A percentile compares a stretch with the other conserved stretches of the same genome.
These are phyloP conservation scores for Pulicaria dysenterica DNA, from an alignment of 129 eudicot genomes.

Conservation along the genomic window DNA sequence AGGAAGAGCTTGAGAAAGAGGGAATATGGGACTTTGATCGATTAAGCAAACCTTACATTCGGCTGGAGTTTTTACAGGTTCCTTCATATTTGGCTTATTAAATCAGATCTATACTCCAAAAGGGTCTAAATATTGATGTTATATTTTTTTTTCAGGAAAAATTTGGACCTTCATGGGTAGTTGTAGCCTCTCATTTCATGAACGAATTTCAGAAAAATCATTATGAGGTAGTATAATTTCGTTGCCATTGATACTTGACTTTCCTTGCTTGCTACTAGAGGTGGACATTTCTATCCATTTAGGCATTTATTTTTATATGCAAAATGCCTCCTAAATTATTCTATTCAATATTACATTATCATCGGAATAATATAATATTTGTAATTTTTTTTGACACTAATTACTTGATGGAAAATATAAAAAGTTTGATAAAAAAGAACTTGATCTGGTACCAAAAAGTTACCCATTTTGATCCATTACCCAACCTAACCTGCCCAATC, in stretches of 20 bases:
- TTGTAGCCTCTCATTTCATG: constrained; percentile 77
- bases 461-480: not conserved
- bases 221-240: constrained; percentile 63
- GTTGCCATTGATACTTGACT: not conserved
- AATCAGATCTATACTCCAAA: constrained; percentile 6
- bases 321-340: constrained; percentile 4
- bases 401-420: not conserved
- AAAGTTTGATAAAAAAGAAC: not conserved
- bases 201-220: constrained; percentile 64
- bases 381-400: constrained; percentile 4
- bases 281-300: not conserved
- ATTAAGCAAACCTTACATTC: constrained; percentile 80
- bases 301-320: not conserved
- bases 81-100: constrained; percentile 4
- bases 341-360: not conserved
- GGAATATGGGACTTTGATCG: constrained; percentile 97
- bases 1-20: constrained; percentile 98
- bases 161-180: constrained; percentile 88
- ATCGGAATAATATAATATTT: not conserved
- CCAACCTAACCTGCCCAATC: not conserved
- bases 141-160: constrained; percentile 66
- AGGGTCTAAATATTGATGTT: constrained; percentile 14
- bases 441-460: not conserved
- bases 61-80: constrained; percentile 70
- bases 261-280: not conserved